Evolutionary conservation across 73 alveolate genomes (phyloP).

Genomic region (Paramecium biaurelia): DNA sequence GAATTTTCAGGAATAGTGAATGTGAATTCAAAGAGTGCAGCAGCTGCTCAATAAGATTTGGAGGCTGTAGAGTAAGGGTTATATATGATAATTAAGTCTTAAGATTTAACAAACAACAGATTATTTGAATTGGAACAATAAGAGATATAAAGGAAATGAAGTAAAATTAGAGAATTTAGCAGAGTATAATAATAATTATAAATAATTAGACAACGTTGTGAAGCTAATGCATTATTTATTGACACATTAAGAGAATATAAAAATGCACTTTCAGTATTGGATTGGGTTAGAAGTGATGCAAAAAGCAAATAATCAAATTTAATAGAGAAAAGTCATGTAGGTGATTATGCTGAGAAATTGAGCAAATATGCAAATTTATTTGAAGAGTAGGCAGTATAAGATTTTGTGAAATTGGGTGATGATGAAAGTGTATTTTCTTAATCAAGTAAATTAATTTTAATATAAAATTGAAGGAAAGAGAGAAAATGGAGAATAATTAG

Average conservation of each 20-base stretch:
- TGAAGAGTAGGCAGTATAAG: constrained; percentile 32
- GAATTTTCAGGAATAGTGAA: constrained; percentile 32
- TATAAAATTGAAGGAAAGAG: background rate
- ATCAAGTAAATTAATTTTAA: background rate
- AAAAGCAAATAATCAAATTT: background rate
- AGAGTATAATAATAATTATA: background rate
- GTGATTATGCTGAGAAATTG: constrained; percentile 39
- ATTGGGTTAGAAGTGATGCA: constrained; percentile 45
- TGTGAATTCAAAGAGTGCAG: constrained; percentile 17
- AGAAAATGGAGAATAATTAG: background rate
- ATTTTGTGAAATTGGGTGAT: constrained; percentile 34
- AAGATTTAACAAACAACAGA: constrained; percentile 1
- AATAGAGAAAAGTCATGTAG: background rate
- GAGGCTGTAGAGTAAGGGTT: background rate
- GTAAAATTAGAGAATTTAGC: constrained; percentile 4
- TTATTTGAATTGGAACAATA: constrained; percentile 33
- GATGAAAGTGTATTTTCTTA: background rate
- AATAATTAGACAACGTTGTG: background rate
- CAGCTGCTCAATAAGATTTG: background rate
- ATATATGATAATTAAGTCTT: background rate
- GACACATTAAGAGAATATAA: constrained; percentile 41
- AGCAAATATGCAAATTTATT: constrained; percentile 28
- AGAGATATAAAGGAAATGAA: constrained; percentile 36
- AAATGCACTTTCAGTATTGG: constrained; percentile 1
- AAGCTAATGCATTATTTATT: constrained; percentile 19